Conservation (phyloP, 2,329 filamentous ascomycete species). For the Exserohilum rostratum region DNA sequence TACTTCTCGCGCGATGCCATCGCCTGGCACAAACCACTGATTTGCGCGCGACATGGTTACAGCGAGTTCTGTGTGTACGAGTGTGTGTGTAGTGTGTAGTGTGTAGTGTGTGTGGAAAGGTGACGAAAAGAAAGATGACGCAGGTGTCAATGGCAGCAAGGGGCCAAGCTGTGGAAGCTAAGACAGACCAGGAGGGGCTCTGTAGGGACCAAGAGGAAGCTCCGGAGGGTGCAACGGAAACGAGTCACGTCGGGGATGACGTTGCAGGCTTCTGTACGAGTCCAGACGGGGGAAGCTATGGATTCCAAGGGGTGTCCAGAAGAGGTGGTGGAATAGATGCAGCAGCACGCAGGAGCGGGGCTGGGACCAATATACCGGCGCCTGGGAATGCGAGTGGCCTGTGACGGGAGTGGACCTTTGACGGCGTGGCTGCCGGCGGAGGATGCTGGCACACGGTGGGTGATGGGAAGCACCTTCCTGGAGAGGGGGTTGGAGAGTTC, state of each 20-base stretch:
- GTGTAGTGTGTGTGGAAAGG: constrained; percentile 10
- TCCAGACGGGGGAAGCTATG: constrained; percentile 24
- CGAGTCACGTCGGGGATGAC: constrained; percentile 31
- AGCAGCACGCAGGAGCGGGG: constrained; percentile 41
- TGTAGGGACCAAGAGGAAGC: constrained; percentile 37
- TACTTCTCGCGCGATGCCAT: constrained; percentile 59
- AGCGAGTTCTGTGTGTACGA: constrained; percentile 9
- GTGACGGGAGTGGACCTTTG: constrained; percentile 34
- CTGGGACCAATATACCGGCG: constrained; percentile 48
- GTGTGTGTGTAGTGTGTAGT: too few relatives aligned
- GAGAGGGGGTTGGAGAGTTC: constrained; percentile 7
- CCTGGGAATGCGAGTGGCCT: constrained; percentile 30
- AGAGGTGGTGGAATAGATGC: constrained; percentile 31
- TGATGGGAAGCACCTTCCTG: constrained; percentile 25
- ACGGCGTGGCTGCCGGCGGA: constrained; percentile 42
- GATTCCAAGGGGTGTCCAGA: constrained; percentile 36
- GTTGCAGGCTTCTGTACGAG: constrained; percentile 30
- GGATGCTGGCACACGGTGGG: constrained; percentile 25
- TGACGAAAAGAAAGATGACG: constrained; percentile 42
- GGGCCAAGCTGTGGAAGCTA: constrained; percentile 45
- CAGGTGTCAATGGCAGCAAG: constrained; percentile 45
- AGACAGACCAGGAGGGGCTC: constrained; percentile 37
- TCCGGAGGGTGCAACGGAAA: constrained; percentile 17
- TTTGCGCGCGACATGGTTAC: constrained; percentile 46
- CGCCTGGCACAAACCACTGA: constrained; percentile 58